phyloP scores from a whole-genome alignment of 2,329 filamentous ascomycete species.

The Madurella fahalii region DNA sequence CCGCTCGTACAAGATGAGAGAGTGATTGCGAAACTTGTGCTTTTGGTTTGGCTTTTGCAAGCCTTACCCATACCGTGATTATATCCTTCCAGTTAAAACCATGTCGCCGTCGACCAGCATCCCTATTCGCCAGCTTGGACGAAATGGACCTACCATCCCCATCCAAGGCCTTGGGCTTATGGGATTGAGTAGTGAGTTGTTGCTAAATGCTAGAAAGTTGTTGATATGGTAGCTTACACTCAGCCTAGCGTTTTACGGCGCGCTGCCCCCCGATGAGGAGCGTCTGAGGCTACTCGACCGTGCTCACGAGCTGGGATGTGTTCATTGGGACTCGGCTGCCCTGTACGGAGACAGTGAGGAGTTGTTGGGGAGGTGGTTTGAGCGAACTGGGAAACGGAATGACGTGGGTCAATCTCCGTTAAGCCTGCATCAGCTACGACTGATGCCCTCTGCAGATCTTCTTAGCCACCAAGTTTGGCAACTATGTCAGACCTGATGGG shows the following conservation, averaged over 20 bases:
- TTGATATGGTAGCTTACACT: neutral
- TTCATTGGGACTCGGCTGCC: conserved; percentile 42
- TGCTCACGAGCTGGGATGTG: conserved; percentile 39
- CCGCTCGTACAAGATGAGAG: neutral
- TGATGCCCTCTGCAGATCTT: conserved; percentile 38
- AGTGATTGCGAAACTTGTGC: no score
- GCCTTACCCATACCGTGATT: no score
- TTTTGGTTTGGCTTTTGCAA: no score
- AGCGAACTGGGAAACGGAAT: conserved; percentile 37
- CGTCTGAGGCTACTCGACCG: conserved; percentile 42
- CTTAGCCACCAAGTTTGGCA: conserved; percentile 49
- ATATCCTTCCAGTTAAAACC: neutral
- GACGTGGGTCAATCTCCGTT: conserved; percentile 19
- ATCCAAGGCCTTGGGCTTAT: conserved; percentile 52
- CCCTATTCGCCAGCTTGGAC: conserved; percentile 45
- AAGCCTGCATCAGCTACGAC: neutral
- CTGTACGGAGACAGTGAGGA: conserved; percentile 46
- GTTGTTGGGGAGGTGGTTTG: conserved; percentile 46
- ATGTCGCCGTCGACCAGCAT: conserved; percentile 17
- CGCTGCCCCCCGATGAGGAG: conserved; percentile 36
- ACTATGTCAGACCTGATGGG: conserved; percentile 25
- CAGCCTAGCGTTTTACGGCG: conserved; percentile 31
- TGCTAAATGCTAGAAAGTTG: conserved; percentile 20
- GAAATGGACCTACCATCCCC: conserved; percentile 47
- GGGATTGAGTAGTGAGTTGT: conserved; percentile 36